Evolutionary conservation across 2,329 filamentous ascomycete species (phyloP).

Genomic region (Tetracladium maxilliforme): DNA sequence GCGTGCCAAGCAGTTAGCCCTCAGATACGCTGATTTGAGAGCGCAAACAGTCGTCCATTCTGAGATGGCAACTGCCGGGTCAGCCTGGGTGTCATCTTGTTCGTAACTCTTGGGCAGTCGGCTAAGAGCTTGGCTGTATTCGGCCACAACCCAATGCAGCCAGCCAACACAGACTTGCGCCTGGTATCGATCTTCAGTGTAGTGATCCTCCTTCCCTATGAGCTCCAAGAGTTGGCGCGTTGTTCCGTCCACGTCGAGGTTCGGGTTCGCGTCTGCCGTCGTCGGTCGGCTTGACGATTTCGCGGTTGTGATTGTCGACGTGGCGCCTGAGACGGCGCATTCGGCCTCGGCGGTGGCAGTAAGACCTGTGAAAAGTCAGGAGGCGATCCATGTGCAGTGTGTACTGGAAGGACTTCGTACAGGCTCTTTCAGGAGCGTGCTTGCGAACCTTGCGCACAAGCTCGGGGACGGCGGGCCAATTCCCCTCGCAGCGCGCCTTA

Average conservation of each 20-base stretch:
- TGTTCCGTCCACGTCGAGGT: too few relatives aligned
- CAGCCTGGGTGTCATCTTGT: slow-evolving; percentile 34
- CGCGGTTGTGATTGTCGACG: too few relatives aligned
- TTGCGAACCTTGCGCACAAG: slow-evolving; percentile 87
- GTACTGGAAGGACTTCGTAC: slow-evolving; percentile 34
- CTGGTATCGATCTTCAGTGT: slow-evolving; percentile 52
- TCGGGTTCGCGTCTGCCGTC: slow-evolving; percentile 3
- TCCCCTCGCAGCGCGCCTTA: slow-evolving; percentile 71
- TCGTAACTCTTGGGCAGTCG: slow-evolving; percentile 50
- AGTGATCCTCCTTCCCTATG: slow-evolving; percentile 39
- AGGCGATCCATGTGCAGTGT: slow-evolving; percentile 2
- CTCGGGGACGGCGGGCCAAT: slow-evolving; percentile 78
- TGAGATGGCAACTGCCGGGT: slow-evolving; percentile 33
- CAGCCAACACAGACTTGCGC: slow-evolving; percentile 73
- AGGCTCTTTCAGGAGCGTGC: slow-evolving; percentile 73
- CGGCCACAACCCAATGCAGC: slow-evolving; percentile 65
- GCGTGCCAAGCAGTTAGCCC: slow-evolving; percentile 46
- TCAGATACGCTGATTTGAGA: slow-evolving; percentile 65
- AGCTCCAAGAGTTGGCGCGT: slow-evolving; percentile 34
- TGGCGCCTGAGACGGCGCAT: slow-evolving; percentile 43
- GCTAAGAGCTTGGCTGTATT: slow-evolving; percentile 46
- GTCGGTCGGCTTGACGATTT: too few relatives aligned
- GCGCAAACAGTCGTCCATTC: slow-evolving; percentile 76
- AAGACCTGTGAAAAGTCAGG: slow-evolving; percentile 35
- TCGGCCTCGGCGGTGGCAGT: slow-evolving; percentile 57